These are phyloP conservation scores for Colletotrichum australisinense DNA, from an alignment of 2,329 filamentous ascomycete genomes.

Conservation along the genomic window DNA sequence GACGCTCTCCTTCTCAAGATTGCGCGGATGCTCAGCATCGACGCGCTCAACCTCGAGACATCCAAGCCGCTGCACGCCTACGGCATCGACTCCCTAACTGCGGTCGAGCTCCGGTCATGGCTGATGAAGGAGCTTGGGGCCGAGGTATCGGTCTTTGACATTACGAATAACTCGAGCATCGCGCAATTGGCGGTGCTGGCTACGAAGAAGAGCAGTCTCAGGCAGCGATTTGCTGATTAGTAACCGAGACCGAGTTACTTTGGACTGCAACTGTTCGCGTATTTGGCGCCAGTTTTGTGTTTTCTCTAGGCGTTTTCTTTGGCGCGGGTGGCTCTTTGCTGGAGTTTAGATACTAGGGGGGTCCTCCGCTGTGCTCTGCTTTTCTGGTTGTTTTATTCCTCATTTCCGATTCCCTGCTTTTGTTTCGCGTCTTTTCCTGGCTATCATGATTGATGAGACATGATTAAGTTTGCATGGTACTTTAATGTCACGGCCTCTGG, in stretches of 20 bases:
- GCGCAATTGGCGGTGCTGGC: conserved; percentile 39
- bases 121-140: conserved; percentile 55
- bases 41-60: conserved; percentile 37
- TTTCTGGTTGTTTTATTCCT: not conserved
- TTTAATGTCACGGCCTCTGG: not conserved
- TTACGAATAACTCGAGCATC: conserved; percentile 49
- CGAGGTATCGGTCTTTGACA: conserved; percentile 58
- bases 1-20: conserved; percentile 41
- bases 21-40: conserved; percentile 38
- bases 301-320: not conserved
- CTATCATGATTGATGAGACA: not conserved
- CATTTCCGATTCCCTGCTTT: not conserved
- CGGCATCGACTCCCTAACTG: conserved; percentile 43
- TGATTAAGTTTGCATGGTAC: not conserved
- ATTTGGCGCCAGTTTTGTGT: not conserved
- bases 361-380: too few relatives aligned
- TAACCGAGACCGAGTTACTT: not conserved
- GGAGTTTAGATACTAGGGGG: not conserved
- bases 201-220: conserved; percentile 40
- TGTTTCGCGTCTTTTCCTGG: not conserved
- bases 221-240: conserved; percentile 15
- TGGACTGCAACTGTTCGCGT: not conserved
- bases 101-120: conserved; percentile 57
- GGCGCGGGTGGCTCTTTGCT: too few relatives aligned
- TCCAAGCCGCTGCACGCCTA: conserved; percentile 38